phyloP scores from a whole-genome alignment of 148 eudicot genomes.

The Vaccinium vitisidaea region DNA sequence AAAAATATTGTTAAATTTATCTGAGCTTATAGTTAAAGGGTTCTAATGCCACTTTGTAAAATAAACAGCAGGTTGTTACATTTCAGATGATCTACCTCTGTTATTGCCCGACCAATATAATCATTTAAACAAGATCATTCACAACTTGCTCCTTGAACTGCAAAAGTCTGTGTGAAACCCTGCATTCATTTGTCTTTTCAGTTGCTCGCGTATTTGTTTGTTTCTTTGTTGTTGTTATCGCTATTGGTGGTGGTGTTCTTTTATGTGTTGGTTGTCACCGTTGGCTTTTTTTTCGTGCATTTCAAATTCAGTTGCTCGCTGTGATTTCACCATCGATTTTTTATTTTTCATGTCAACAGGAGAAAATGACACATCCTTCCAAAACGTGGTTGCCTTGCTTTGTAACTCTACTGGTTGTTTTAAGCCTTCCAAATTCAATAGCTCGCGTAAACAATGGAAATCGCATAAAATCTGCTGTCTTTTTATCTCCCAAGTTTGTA shows the following conservation, averaged over 20 bases:
- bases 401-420: conserved; percentile 20
- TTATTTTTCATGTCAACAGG: background rate
- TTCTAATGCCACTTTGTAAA: background rate
- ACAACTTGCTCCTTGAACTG: background rate
- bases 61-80: background rate
- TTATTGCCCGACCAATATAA: background rate
- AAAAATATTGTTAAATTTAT: background rate
- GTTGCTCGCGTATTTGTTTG: background rate
- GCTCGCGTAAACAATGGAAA: conserved; percentile 30
- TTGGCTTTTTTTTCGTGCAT: background rate
- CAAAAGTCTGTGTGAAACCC: background rate
- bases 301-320: background rate
- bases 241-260: background rate
- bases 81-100: background rate
- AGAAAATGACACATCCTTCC: conserved; percentile 32
- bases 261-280: background rate
- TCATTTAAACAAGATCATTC: background rate
- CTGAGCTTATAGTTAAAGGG: background rate
- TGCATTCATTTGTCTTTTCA: too few relatives aligned
- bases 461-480: conserved; percentile 42
- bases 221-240: background rate
- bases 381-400: conserved; percentile 25
- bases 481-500: conserved; percentile 58
- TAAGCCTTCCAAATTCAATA: conserved; percentile 27
- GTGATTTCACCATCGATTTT: background rate